Evolutionary conservation across 2,329 filamentous ascomycete genomes (phyloP).

Genomic region (Botrytis galanthina): DNA sequence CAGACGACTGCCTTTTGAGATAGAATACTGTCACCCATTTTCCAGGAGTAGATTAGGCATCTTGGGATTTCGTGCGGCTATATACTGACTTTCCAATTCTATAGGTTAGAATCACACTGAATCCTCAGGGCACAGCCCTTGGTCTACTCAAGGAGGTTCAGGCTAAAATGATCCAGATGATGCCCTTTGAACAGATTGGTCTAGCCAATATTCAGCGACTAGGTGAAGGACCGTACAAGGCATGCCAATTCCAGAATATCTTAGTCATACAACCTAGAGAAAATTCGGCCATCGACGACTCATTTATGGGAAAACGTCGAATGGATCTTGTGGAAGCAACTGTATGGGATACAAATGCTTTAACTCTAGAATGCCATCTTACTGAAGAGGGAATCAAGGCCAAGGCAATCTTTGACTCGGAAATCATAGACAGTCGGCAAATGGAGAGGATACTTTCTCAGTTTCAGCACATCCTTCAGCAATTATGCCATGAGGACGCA

Average conservation of each 20-base stretch:
- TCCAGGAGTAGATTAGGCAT: not conserved
- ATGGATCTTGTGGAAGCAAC: not conserved
- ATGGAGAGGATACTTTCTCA: conserved; percentile 15
- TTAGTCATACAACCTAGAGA: conserved; percentile 27
- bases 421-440: not conserved
- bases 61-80: not conserved
- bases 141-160: conserved; percentile 5
- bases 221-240: conserved; percentile 21
- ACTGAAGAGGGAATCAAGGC: not conserved
- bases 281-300: not conserved
- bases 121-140: not conserved
- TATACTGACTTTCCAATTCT: not conserved
- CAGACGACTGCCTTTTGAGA: not conserved
- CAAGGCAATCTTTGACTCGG: conserved; percentile 12
- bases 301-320: conserved; percentile 4
- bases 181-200: conserved; percentile 50
- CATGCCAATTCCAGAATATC: conserved; percentile 29
- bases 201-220: conserved; percentile 28
- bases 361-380: conserved; percentile 9
- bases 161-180: conserved; percentile 28
- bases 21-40: not conserved
- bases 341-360: conserved; percentile 6
- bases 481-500: not conserved
- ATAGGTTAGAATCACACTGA: conserved; percentile 6
- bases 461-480: conserved; percentile 4